Evolutionary conservation across 2,329 filamentous ascomycete species (phyloP), one percentile per base, ranked within the genome.

Genomic region (Shiraia sp.): DNA sequence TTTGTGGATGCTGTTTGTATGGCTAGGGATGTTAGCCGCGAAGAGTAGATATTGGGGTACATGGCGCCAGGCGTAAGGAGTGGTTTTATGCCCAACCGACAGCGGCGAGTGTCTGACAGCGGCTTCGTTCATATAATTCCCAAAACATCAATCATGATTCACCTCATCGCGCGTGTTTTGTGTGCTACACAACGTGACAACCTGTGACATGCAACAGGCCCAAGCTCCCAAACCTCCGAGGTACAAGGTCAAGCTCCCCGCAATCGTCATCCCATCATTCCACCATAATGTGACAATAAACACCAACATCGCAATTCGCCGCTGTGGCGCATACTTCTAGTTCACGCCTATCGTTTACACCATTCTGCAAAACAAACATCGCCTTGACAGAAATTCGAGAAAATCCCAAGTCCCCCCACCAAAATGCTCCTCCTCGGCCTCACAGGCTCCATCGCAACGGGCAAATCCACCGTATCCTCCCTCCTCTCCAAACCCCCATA

Each of bases 391-490:
- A 19, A n/a, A 2, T 7, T 6, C 14, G 10, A 24, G 23, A 23
- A 13, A 24, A 12, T 7, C 19, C 4, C n/a, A 3, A 24, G 12
- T 10, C 2, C 9, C 23, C 6, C 24, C 13, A 26, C 33, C 45
- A 56, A 28, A 13, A 97, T 97, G 93, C 82, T 97, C 34, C 84
- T 99, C 62, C 90, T 99, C 59, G 93, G 93, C 42, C 83, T 99
- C 17, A 99, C 93, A 7, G 93, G 93, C 67, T 96, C 91, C 47
- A 97, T 99, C 66, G 93, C 93, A 47, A 99, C 93, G 5, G 93
- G 93, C 69, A 99, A 99, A 80, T 96, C 92, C 32, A 99, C 92
- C 54, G 90, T 96, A 40, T 96, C 93, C 19, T 78, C 80, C 27
- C 80, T 96, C 57, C 87, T 99, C 59, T 83, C 87, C 36, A 78